Evolutionary conservation across 257 asterid genomes (phyloP), one percentile per base, ranked within the genome.

Genomic region (Salvia rosmarinus): DNA sequence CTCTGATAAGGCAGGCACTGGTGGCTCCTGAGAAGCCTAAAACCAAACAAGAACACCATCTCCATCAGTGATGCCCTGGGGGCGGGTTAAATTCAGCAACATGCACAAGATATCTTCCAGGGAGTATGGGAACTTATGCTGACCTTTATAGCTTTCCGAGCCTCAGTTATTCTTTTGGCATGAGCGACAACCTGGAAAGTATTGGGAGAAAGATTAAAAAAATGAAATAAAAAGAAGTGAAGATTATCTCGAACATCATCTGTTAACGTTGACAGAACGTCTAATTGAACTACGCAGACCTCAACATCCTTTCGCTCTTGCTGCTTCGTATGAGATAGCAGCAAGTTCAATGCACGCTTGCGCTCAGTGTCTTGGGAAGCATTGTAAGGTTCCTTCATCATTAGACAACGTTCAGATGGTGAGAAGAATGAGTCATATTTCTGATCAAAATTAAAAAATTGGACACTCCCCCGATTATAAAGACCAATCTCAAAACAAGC

Each of bases 291-390:
- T 59, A 64, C 70, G 60, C 79, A 51, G 73, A 94, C 98, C 94
- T 88, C 96, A 67, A 91, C 88, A 82, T 91, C 98, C 84, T 75
- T 88, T 63, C 89, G 93, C 80, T 91, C 99, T 80, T 95, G 96
- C 60, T 83, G 97, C 87, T 89, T 95, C 68, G 97, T 88, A 65
- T 91, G 98, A 77, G 98, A 95, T 78, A 95, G 96, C 57, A 95
- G 88, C 89, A 91, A 80, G 17, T 85, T 83, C 75, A 91, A 68
- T 77, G 99, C 90, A 44, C 96, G 96, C 79, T 88, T 95, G 49
- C 98, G 83, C 76, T 95, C 99, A 57, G 82, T 83, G 61, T 95
- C 99, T 78, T 90, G 98, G 39, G 89, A 70, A 58, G 82, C 80
- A 77, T 89, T 85, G 77, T 95, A 95, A 12, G 87, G 85, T 47